Evolutionary conservation across 1,139 yeast species (phyloP), one percentile per base, ranked within the genome.

Genomic region (Candida tunisiensis): DNA sequence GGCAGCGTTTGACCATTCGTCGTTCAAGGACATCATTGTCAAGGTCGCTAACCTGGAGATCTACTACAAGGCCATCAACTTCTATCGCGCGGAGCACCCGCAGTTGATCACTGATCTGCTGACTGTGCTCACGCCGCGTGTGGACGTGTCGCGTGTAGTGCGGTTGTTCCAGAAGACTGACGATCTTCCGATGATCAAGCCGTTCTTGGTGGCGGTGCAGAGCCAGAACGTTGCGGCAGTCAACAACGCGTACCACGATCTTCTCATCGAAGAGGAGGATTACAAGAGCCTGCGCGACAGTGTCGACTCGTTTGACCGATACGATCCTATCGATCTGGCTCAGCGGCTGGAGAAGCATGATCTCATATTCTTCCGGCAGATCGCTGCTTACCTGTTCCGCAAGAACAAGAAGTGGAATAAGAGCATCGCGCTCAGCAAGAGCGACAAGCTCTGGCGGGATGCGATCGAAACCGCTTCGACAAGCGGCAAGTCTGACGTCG

Each of bases 31-130:
- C 50, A 74, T 88, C 32, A 64, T 91, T 40, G 94, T 82, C 39
- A 88, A 88, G 63, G 95, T 85, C 34, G 80, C 95, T 26, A 88
- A 88, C 57, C 65, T 88, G 55, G 99, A 88, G 61, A 83, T 91
- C 36, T 88, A 85, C 60, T 88, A 88, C 72, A 83, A 83, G 60
- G 95, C 96, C 9, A 80, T 88, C 46, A 85, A 79, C 60, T 91
- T 88, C 51, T 88, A 88, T 57, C 70, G 88, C 54, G 70, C 72
- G 32, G 91, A 85, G 57, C 92, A 83, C 52, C 98, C 99, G 33
- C 74, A 85, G 30, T 65, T 85, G 38, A 65, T 91, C 45, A 79
- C 80, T 34, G 98, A 88, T 47, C 64, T 88, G 51, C 65, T 91
- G 43, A 57, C 85, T 12, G 93, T 72, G 9, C 62, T 88, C 47